phyloP scores from a whole-genome alignment of 2,329 filamentous ascomycete genomes.

The Blastomyces emzantsi region DNA sequence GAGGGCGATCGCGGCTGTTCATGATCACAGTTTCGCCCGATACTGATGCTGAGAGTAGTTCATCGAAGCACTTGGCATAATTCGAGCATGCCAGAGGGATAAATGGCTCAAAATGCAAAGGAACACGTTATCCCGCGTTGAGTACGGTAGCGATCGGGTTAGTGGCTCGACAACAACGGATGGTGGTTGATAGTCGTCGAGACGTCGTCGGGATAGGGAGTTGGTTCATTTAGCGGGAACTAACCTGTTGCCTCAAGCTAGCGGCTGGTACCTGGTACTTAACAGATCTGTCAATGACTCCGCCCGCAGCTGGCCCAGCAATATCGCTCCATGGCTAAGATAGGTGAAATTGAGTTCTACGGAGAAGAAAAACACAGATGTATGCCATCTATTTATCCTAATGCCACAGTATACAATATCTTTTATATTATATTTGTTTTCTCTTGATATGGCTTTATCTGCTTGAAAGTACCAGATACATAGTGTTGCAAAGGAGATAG shows the following conservation, averaged over 20 bases:
- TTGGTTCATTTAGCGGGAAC: background rate
- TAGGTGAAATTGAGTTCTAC: background rate
- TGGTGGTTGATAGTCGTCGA: background rate
- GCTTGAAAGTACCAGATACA: background rate
- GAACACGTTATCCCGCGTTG: background rate
- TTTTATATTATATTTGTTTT: background rate
- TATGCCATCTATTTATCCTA: background rate
- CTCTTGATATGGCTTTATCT: background rate
- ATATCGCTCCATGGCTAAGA: background rate
- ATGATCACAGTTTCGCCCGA: constrained; percentile 24
- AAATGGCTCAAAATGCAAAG: background rate
- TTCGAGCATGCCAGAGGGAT: background rate
- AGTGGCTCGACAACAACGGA: background rate
- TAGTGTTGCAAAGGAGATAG: background rate
- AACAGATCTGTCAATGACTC: background rate
- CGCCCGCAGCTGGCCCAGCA: background rate
- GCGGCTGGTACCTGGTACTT: constrained; percentile 2
- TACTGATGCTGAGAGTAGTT: constrained; percentile 5
- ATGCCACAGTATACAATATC: background rate
- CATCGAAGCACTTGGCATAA: constrained; percentile 4
- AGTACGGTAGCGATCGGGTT: background rate
- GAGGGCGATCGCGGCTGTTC: constrained; percentile 31
- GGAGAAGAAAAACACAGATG: background rate
- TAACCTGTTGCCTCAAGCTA: background rate
- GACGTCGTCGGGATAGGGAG: background rate